A percentile compares a stretch with the other conserved stretches of the same genome.
These are phyloP conservation scores for Avena sativa DNA, from an alignment of 176 grass and related monocot species.

Conservation along the genomic window DNA sequence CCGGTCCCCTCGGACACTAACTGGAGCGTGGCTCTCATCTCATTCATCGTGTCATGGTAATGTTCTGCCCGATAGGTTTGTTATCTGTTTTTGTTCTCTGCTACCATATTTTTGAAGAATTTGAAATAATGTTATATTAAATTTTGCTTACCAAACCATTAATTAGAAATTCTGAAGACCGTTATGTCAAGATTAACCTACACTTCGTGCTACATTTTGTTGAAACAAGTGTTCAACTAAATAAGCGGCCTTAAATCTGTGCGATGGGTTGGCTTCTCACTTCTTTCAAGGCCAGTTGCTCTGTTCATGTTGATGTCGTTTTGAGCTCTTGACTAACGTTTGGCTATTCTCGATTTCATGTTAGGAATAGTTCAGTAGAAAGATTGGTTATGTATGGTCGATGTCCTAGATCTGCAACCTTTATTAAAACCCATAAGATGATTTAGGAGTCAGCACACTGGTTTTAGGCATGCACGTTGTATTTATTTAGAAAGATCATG, in stretches of 20 bases:
- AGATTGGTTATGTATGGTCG: background rate
- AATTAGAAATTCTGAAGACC: background rate
- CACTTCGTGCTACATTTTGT: background rate
- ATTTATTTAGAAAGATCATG: constrained; percentile 17
- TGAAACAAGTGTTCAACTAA: constrained; percentile 1
- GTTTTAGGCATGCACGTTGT: background rate
- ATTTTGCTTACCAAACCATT: background rate
- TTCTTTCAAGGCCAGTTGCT: background rate
- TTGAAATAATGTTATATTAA: background rate
- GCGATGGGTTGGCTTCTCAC: background rate
- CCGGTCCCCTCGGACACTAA: constrained; percentile 79
- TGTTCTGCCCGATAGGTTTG: constrained; percentile 2
- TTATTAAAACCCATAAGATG: background rate
- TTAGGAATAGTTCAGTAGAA: background rate
- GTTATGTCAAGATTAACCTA: background rate
- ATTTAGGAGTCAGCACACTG: constrained; percentile 5
- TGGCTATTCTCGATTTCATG: background rate
- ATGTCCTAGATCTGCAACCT: background rate
- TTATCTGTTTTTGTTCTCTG: background rate
- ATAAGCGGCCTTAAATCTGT: background rate
- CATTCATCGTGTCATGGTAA: constrained; percentile 97
- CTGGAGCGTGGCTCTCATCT: constrained; percentile 88
- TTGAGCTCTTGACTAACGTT: background rate
- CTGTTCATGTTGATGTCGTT: background rate
- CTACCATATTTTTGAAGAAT: background rate